Base-by-base conservation (phyloP, 768 basidiomycete species). In the Suillus fuscotomentosus region DNA sequence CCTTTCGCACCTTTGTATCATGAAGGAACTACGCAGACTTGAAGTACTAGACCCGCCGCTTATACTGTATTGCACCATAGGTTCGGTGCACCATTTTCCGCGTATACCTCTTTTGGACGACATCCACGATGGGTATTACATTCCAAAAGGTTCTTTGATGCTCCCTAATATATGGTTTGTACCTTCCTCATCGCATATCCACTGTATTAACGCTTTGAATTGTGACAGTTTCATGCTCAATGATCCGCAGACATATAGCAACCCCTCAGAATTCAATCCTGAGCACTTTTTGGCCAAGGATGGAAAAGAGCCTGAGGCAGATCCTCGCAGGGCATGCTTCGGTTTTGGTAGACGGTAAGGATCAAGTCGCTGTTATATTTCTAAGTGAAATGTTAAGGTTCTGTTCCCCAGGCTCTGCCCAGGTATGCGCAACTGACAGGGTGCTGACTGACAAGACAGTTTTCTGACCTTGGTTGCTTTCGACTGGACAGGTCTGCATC, bases 201-300 rank as follows among this genome's bases (percentile, higher is more conserved):
- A 9, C 0, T 31, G 20, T 20, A 53, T 34, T 20, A 9, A 53
- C 2, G 8, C 17, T 59, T 60, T 5, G 4, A 53, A 11, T 31
- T 48, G 3, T 1, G 15, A 47, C 61, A 87, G 87, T 86, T 75
- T 72, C n/a, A 82, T 88, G 72, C 73, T 84, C 1, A 82, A 83
- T 54, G 82, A 89, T 70, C 79, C 80, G 2, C 71, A 77, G 7
- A 72, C 55, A 5, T 80, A 80, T 62, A 70, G 72, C 8, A 70
- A 78, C 53, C 79, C 80, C 2, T 45, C 50, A 0, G 63, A 50
- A 2, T 80, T 80, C 63, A 68, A 65, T 3, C 78, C 79, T 7
- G 79, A 80, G 38, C 72, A 79, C 14, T 80, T 70, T 59, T 68
- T 77, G 0, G 17, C 17, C 51, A 31, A 53, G 17, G 51, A 53